Base-by-base conservation (phyloP, 306 rosid species). In the Cucurbita maxima region DNA sequence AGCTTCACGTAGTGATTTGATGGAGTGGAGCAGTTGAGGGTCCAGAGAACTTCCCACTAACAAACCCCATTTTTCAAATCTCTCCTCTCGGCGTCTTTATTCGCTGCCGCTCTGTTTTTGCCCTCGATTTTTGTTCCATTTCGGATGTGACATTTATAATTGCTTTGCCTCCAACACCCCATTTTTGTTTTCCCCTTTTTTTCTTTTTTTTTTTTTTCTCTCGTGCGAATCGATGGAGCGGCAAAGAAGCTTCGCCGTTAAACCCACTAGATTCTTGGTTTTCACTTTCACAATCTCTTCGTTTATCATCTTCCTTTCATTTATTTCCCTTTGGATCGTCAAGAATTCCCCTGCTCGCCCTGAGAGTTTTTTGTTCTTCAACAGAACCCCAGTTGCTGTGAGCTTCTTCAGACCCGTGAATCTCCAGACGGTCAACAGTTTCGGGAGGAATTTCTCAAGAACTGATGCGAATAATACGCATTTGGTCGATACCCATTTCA, bases 181-280 rank as follows among this genome's bases (percentile, higher is more conserved):
- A 18, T 55, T 55, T n/a, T 59, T 8, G 13, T 59, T 59, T 13
- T 59, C 8, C 5, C 10, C 3, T 6, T 34, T 18, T 7, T 41
- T 30, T 3, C 10, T 7, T 6, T 34, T 18, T 7, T 41, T 30
- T 3, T 30, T 30, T 30, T 30, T 30, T 30, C 2, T 30, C 34
- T 30, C 34, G 34, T 30, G 34, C 34, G 58, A 45, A 34, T 38
- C 15, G 8, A 85, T 93, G 98, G 97, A 90, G 79, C 88, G 86
- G 62, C 97, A 87, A 71, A 84, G 83, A 82, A 94, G 96, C 80
- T 89, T 90, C 81, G 80, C 89, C 70, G 61, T 90, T 60, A 90
- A 89, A 79, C 92, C 96, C 87, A 84, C 88, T 1, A 86, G 92
- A 79, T 82, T 87, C 55, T 45, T 91, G 75, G 84, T 94, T 0